These are phyloP conservation scores for Friedmanniomyces simplex DNA, from an alignment of 495 filamentous ascomycete species.

Conservation along the genomic window DNA sequence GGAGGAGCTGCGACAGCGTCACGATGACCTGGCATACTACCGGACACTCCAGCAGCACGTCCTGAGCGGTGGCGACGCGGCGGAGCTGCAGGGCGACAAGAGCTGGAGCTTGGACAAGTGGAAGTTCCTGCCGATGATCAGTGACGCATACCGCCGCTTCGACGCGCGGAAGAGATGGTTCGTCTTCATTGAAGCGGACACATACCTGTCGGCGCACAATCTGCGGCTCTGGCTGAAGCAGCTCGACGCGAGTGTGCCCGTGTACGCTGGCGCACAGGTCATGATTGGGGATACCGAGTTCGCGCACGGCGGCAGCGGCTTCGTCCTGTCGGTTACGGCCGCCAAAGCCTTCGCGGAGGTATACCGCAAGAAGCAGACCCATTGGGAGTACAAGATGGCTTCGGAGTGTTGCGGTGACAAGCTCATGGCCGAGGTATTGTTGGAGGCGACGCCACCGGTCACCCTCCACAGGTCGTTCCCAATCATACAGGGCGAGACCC, in stretches of 20 bases:
- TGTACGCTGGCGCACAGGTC: constrained; percentile 20
- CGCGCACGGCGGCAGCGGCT: constrained; percentile 22
- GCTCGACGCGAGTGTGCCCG: constrained; percentile 12
- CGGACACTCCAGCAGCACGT: constrained; percentile 36
- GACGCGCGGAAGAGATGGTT: constrained; percentile 22
- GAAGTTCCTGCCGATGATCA: constrained; percentile 51
- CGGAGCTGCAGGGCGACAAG: constrained; percentile 29
- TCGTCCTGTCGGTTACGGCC: constrained; percentile 17
- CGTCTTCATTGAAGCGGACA: constrained; percentile 24
- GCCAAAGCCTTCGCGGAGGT: constrained; percentile 31
- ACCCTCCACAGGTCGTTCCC: neutral
- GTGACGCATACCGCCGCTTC: constrained; percentile 37
- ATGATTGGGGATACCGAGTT: constrained; percentile 17
- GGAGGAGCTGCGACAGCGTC: constrained; percentile 29
- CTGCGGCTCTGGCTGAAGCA: constrained; percentile 15
- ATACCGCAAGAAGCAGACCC: neutral
- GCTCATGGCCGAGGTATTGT: constrained; percentile 37
- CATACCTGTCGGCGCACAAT: constrained; percentile 20
- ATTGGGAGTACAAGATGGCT: neutral
- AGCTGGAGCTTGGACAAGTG: constrained; percentile 51
- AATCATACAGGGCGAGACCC: constrained; percentile 46
- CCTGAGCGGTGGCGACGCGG: too few species aligned
- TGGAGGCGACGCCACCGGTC: neutral
- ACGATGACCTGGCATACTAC: constrained; percentile 44
- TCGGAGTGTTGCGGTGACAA: constrained; percentile 56